Evolutionary conservation across 352 stramenopile species (phyloP).

Genomic region (Thalassiosira ordinaria): DNA sequence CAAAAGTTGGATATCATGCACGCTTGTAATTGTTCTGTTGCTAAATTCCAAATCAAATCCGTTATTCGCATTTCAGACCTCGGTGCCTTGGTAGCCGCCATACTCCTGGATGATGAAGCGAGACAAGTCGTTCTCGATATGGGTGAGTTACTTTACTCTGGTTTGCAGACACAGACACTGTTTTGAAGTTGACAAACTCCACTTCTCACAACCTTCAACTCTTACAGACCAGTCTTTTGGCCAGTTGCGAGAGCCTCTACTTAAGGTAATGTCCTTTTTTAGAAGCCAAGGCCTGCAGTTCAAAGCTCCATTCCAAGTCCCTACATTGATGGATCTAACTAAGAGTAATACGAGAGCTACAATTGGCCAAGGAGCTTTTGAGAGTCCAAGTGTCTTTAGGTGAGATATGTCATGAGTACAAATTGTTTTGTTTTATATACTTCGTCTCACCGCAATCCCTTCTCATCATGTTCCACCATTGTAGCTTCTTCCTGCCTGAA

Average conservation of each 20-base stretch:
- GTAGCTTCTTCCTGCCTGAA: constrained; percentile 62
- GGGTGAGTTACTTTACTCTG: too few species aligned
- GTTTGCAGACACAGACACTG: too few species aligned
- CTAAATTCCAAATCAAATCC: too few species aligned
- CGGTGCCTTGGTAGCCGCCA: constrained; percentile 60
- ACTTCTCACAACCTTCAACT: too few species aligned
- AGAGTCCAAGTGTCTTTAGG: constrained; percentile 57
- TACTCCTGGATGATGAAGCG: constrained; percentile 74
- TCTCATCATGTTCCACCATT: too few species aligned
- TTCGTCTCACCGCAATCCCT: too few species aligned
- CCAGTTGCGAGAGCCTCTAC: constrained; percentile 43
- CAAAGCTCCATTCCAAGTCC: constrained; percentile 31
- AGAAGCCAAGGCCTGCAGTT: constrained; percentile 32
- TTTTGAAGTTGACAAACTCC: too few species aligned
- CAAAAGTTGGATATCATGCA: too few species aligned
- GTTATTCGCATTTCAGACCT: too few species aligned
- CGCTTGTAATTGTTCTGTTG: too few species aligned
- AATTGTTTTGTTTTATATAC: not conserved
- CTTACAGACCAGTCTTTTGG: constrained; percentile 40
- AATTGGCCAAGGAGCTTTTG: constrained; percentile 35
- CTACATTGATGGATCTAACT: constrained; percentile 22
- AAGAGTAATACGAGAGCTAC: too few species aligned
- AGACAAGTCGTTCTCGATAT: constrained; percentile 49
- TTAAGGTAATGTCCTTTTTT: constrained; percentile 60
- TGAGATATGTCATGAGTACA: not conserved